Percentiles rank a stretch among this genome's conserved stretches.
Conservation (phyloP, 2,329 filamentous ascomycete genomes). For the Gremmenia infestans region DNA sequence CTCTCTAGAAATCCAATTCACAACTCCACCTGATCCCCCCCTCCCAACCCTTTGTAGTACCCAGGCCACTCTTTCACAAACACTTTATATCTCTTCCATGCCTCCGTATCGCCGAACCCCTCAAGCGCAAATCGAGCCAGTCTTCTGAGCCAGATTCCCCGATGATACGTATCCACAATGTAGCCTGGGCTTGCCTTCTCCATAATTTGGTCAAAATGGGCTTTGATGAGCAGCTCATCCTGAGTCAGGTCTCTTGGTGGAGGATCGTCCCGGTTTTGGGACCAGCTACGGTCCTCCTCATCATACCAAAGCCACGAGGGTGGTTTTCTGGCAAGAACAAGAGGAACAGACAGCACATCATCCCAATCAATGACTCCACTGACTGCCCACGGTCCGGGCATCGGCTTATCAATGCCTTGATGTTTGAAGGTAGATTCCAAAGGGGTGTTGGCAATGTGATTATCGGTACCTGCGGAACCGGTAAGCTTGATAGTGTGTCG, state of each 20-base stretch:
- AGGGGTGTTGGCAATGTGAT: not conserved
- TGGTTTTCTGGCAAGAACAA: constrained; percentile 9
- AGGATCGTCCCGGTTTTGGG: constrained; percentile 2
- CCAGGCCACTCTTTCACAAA: no score
- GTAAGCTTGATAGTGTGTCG: not conserved
- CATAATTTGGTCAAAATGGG: constrained; percentile 18
- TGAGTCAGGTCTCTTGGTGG: constrained; percentile 7
- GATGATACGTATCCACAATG: constrained; percentile 19
- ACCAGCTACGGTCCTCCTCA: constrained; percentile 4
- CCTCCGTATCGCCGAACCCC: no score
- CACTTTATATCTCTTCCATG: no score
- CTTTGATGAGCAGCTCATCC: constrained; percentile 19
- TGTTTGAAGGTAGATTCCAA: not conserved
- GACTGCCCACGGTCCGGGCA: constrained; percentile 7
- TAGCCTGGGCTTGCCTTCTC: not conserved
- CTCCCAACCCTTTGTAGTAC: no score
- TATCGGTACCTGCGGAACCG: not conserved
- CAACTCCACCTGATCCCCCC: no score
- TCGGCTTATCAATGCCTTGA: not conserved
- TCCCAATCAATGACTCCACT: constrained; percentile 22
- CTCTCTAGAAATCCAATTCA: no score
- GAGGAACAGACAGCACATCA: constrained; percentile 10
- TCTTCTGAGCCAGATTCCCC: constrained; percentile 14
- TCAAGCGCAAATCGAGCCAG: constrained; percentile 12
- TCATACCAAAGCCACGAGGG: constrained; percentile 17